Evolutionary conservation across 371 early-diverging fungal species (phyloP), one percentile per base, ranked within the genome.

Genomic region (Rhizomucor pusillus): DNA sequence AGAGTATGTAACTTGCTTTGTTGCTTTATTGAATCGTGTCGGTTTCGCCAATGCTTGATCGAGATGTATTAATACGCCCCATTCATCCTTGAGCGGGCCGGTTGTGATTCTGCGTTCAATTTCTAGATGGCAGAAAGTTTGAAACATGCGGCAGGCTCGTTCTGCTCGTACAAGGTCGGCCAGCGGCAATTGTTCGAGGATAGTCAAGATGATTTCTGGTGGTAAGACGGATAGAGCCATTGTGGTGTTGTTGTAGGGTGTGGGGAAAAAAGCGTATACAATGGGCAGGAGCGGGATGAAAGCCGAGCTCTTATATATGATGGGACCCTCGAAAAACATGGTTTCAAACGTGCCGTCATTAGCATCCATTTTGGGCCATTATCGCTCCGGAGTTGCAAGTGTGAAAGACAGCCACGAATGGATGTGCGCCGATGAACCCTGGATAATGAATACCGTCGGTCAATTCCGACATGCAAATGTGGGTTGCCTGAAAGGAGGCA

Each of bases 31-130:
- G 33, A 73, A 77, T 35, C 59, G 62, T 33, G 56, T 54, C 10
- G 71, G 69, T 29, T 56, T 53, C 25, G 77, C 77, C 19, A 25
- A 56, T 13, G 62, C 64, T 58, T 75, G 67, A 29, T 63, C 66
- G 10, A 75, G 54, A 58, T 75, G 75, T 37, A 74, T 61, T 67
- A 69, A 58, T 18, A 77, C 57, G 36, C 71, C 63, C 66, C 66
- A 76, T 43, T 69, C 60, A 35, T 69, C 59, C 22, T 52, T 57
- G 19, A 48, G 33, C 46, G 66, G 50, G 16, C 52, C 49, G n/a
- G 52, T 50, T n/a, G 53, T 54, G 29, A 73, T 63, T 18, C 74
- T 59, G 19, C 63, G 63, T 47, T 73, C 59, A 13, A 73, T 77
- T 59, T 77, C 77, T 9, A 56, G 20, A 13, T 71, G 57, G 24